A percentile compares a stretch with the other conserved stretches of the same genome.
phyloP scores from a whole-genome alignment of 768 basidiomycete species.

The Pulveroboletus sp. region DNA sequence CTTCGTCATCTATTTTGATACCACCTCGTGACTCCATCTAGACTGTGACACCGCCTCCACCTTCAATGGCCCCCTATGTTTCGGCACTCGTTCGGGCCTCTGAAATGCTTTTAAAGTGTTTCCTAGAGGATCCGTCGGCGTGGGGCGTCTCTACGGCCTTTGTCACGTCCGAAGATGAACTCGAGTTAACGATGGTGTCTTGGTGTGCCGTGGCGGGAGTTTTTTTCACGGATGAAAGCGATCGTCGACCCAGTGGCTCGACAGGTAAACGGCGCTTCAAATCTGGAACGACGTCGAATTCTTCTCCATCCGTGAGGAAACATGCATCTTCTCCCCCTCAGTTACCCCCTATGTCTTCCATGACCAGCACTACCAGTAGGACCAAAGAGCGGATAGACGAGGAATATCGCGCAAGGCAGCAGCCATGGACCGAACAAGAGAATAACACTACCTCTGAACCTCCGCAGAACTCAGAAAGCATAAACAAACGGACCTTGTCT shows the following conservation, averaged over 20 bases:
- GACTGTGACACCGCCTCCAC: slow-evolving; percentile 41
- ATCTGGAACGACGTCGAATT: slow-evolving; percentile 5
- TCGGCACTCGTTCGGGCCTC: slow-evolving; percentile 49
- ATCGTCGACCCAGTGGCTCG: slow-evolving; percentile 7
- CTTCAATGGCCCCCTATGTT: slow-evolving; percentile 48
- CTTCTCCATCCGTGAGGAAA: slow-evolving; percentile 4
- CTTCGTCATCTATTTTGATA: background rate
- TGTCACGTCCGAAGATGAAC: slow-evolving; percentile 44
- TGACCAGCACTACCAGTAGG: slow-evolving; percentile 1
- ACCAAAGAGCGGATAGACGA: slow-evolving; percentile 4
- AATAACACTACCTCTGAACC: background rate
- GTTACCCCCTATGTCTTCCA: slow-evolving; percentile 10
- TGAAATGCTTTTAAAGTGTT: slow-evolving; percentile 42
- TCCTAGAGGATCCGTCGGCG: slow-evolving; percentile 59
- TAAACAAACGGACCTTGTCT: background rate
- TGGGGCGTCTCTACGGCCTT: slow-evolving; percentile 62
- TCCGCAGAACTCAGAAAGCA: background rate
- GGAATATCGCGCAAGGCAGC: background rate
- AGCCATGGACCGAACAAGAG: slow-evolving; percentile 1
- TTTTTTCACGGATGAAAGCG: slow-evolving; percentile 34
- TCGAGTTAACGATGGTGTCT: slow-evolving; percentile 52
- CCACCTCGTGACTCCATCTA: slow-evolving; percentile 15
- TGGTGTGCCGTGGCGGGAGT: slow-evolving; percentile 38
- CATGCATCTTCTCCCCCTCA: slow-evolving; percentile 9
- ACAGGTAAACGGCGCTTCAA: slow-evolving; percentile 23